Conservation (phyloP, 345 rosid species). For the Acer yangbiense region DNA sequence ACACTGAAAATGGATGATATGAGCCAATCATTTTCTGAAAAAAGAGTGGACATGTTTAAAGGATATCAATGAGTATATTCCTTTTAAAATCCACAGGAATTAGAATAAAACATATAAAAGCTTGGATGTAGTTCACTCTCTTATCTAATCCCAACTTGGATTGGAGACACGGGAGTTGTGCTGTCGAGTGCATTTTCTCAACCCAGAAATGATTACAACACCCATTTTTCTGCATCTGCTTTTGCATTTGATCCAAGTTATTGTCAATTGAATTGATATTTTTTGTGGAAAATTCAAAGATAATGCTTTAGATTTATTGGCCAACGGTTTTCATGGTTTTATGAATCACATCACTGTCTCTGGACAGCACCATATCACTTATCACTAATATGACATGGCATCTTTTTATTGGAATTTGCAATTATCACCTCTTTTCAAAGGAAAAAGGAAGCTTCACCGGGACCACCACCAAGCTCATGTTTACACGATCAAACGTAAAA, state of each 20-base stretch:
- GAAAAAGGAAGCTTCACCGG: not conserved
- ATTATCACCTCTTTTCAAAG: not conserved
- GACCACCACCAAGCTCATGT: too few relatives aligned
- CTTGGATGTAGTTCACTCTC: constrained; percentile 5
- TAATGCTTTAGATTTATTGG: not conserved
- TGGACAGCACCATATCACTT: not conserved
- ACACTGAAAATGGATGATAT: not conserved
- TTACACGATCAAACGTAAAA: too few relatives aligned
- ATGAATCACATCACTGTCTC: constrained; percentile 7
- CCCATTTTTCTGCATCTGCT: not conserved
- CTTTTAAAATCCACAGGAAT: not conserved
- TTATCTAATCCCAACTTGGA: not conserved
- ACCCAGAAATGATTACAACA: not conserved
- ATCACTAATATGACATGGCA: not conserved
- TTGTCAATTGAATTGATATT: not conserved
- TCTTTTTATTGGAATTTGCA: not conserved
- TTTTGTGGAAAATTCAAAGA: not conserved
- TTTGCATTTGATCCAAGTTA: not conserved
- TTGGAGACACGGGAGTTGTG: too few relatives aligned
- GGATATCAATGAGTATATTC: not conserved
- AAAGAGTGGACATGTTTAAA: not conserved
- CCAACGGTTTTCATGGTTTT: not conserved
- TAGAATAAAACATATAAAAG: not conserved
- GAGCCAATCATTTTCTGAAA: not conserved
- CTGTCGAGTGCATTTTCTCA: not conserved